These are phyloP conservation scores for Candida krabiensis DNA, from an alignment of 805 yeast species.

Conservation along the genomic window DNA sequence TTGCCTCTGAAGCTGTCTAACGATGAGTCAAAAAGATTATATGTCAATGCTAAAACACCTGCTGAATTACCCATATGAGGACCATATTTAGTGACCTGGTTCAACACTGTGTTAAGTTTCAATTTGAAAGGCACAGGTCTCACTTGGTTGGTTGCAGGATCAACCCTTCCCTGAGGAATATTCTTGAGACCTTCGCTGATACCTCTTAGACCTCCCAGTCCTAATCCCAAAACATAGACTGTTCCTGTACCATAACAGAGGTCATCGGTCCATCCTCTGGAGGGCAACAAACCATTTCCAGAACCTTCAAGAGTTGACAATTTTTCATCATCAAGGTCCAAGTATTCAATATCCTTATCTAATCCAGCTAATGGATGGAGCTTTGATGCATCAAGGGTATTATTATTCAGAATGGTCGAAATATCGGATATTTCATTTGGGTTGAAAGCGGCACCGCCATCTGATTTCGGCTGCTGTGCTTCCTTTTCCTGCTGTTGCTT, in stretches of 20 bases:
- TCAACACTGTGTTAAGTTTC: constrained; percentile 84
- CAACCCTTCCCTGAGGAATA: constrained; percentile 58
- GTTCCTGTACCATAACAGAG: constrained; percentile 98
- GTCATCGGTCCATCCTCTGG: constrained; percentile 98
- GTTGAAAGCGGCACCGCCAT: constrained; percentile 56
- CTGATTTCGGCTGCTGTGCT: constrained; percentile 21
- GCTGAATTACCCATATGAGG: constrained; percentile 95
- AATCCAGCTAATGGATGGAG: constrained; percentile 93
- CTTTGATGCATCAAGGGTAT: constrained; percentile 64
- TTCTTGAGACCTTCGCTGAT: constrained; percentile 79
- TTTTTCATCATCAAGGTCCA: constrained; percentile 85
- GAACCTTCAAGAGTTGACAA: constrained; percentile 79
- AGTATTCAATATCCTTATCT: constrained; percentile 83
- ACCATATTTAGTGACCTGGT: constrained; percentile 92
- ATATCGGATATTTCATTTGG: constrained; percentile 65
- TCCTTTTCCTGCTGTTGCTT: constrained; percentile 21
- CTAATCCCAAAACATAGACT: constrained; percentile 82
- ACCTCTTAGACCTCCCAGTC: constrained; percentile 88
- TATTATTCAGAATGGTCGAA: constrained; percentile 57
- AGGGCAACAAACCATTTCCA: constrained; percentile 79
- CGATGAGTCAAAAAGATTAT: constrained; percentile 79
- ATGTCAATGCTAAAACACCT: constrained; percentile 88
- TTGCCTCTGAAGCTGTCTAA: constrained; percentile 81
- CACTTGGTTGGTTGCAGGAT: constrained; percentile 53
- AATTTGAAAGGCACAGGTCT: constrained; percentile 74